Evolutionary conservation across 306 rosid genomes (phyloP), one percentile per base, ranked within the genome.

Genomic region (Prunus campanulata): DNA sequence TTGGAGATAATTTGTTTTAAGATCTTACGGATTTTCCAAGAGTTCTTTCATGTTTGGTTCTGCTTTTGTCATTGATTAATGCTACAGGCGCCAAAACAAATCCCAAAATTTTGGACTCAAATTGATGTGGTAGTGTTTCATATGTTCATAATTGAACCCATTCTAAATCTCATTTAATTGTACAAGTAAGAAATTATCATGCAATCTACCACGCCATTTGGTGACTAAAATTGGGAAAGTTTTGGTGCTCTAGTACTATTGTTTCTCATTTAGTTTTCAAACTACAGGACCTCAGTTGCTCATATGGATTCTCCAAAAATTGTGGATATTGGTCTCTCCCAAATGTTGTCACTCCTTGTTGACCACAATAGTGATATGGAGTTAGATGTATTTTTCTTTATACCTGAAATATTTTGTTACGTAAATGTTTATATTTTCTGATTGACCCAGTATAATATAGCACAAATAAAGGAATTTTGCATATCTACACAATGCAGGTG

Each of bases 221-320:
- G 35, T 13, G 42, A 62, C 32, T 62, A 29, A 29, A 60, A 8
- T 29, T 62, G 1, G 67, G 22, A 29, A 62, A 27, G 29, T 62
- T 62, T 29, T 62, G 67, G n/a, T 29, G 44, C 67, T 27, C 13
- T 62, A 3, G 4, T 62, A 62, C 67, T 62, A 13, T 29, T 15
- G 20, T 29, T 64, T 67, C 49, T 81, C 62, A 54, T 59, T 56
- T 66, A 83, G 20, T n/a, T 76, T 56, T 68, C 70, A 15, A 51
- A 42, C 29, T 59, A 71, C 87, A 90, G 96, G 91, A 86, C 85
- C 18, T 89, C 97, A 9, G 84, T 94, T 81, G 88, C 93, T 0
- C 98, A 91, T 85, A 74, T 94, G 90, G 98, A 92, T 85, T 94
- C 94, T 64, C 95, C 96, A 12, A 10, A 83, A 0, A 72, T 92